Base-by-base conservation (phyloP, 257 asterid genomes). In the Scutellaria galericulata region DNA sequence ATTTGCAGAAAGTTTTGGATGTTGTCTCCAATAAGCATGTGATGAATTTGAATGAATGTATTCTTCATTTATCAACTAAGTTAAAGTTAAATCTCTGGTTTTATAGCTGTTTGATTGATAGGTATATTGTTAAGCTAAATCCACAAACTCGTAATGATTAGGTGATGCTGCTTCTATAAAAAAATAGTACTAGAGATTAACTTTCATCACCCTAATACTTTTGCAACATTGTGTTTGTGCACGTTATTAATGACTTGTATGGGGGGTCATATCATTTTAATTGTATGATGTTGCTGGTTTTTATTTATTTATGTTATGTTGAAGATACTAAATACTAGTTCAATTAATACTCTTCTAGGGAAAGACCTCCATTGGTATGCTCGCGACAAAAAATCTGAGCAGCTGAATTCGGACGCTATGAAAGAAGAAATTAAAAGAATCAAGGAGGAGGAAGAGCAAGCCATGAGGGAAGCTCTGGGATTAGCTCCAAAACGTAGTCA, bases 391-490 rank as follows among this genome's bases (percentile, higher is more conserved):
- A 88, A 88, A 7, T 83, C 91, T 39, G 75, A 69, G 9, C 18
- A 64, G 24, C 54, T 72, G 3, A 81, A 86, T 71, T 59, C 76
- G 37, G 95, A 89, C 39, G 95, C 95, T 8, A 75, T 86, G 68
- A 85, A 92, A 80, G 96, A 92, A 73, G 99, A 95, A 89, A 83
- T 90, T 78, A 82, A 68, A 72, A 90, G 96, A 83, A 81, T 95
- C 78, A 95, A 95, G 87, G 99, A 95, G 81, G 98, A 95, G 66
- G 99, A 95, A 83, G 98, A 95, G 86, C 98, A 90, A 82, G 90
- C 98, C 55, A 90, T 95, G 99, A 87, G 93, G 83, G 99, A 92
- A 83, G 98, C 99, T 70, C 80, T 95, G 59, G 98, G 99, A 58
- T 85, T 95, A 79, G 99, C 98, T 56, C 98, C 98, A 41, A 95